Evolutionary conservation across 805 yeast species (phyloP).

Genomic region (Candida easanensis): DNA sequence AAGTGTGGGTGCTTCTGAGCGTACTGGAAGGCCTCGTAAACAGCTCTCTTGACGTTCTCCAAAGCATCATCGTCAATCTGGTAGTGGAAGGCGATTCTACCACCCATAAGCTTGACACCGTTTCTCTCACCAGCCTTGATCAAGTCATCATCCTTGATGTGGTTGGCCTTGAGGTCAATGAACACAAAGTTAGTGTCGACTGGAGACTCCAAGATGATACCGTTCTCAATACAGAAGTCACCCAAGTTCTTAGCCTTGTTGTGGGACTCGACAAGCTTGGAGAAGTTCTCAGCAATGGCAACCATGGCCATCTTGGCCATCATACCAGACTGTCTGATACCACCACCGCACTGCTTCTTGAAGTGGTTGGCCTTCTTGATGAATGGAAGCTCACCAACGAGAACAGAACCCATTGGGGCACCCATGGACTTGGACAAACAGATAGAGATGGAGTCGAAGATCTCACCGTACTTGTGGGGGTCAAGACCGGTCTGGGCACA

Average conservation of each 20-base stretch:
- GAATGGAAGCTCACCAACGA: conserved; percentile 62
- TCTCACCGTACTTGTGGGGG: conserved; percentile 63
- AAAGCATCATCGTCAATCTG: conserved; percentile 23
- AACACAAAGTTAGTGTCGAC: conserved; percentile 72
- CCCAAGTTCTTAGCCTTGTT: conserved; percentile 50
- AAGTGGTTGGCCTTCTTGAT: conserved; percentile 77
- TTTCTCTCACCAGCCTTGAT: conserved; percentile 51
- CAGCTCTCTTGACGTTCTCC: conserved; percentile 29
- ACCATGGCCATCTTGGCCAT: conserved; percentile 73
- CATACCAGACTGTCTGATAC: conserved; percentile 84
- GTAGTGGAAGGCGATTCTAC: conserved; percentile 63
- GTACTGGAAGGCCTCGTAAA: conserved; percentile 44
- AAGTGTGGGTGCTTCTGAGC: conserved; percentile 52
- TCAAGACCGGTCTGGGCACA: conserved; percentile 54
- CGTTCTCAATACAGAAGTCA: conserved; percentile 45
- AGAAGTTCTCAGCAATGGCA: conserved; percentile 69
- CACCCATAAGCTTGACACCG: conserved; percentile 57
- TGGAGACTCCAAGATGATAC: conserved; percentile 62
- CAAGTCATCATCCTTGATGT: conserved; percentile 15
- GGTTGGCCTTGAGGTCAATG: conserved; percentile 39
- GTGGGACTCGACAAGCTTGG: conserved; percentile 47
- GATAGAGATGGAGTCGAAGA: conserved; percentile 83
- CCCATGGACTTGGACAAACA: conserved; percentile 90
- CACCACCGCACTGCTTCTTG: conserved; percentile 93
- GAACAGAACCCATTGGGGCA: conserved; percentile 89